Base-by-base conservation (phyloP, 2,329 filamentous ascomycete species). In the Colletotrichum sp. region DNA sequence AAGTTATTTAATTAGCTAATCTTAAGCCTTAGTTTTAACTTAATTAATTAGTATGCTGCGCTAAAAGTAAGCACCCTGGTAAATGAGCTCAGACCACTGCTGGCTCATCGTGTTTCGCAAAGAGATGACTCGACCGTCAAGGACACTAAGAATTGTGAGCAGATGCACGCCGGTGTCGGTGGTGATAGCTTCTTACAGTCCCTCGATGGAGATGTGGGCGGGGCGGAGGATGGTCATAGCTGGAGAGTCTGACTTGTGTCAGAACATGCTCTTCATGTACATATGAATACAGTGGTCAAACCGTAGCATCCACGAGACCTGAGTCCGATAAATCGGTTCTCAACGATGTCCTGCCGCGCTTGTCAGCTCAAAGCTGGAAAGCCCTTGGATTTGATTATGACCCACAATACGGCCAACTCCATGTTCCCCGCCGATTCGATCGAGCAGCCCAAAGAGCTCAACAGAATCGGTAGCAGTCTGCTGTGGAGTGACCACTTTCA, bases 401-500 rank as follows among this genome's bases (percentile, higher is more conserved):
- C 71, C 93, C 82, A 94, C 93, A 76, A 94, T 92, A 79, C 93
- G 88, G 77, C 93, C 93, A 77, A 95, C 88, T 80, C 93, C 93
- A 84, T 94, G 87, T 76, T 86, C 89, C 81, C 89, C 87, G 64
- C 89, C 93, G 79, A 95, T 91, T 76, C 89, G 85, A 85, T 94
- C 94, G 78, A 91, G 88, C 28, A 89, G 87, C 68, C 90, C 86
- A 86, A 95, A 95, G 69, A 94, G 86, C 79, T 93, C 91, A 52
- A 94, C 87, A 1, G 91, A 87, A 80, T 92, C 91, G 64, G 92
- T 94, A 77, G 90, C 87, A 32, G 86, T 88, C 85, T 92, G 89
- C 34, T 86, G 88, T 57, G 87, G 86, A 12, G 84, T 82, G 25
- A 86, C 85, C 15, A 94, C 86, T 88, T 94, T 94, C 81, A 90